phyloP scores from a whole-genome alignment of 164 flowering plant species.

The Aristolochia californica region DNA sequence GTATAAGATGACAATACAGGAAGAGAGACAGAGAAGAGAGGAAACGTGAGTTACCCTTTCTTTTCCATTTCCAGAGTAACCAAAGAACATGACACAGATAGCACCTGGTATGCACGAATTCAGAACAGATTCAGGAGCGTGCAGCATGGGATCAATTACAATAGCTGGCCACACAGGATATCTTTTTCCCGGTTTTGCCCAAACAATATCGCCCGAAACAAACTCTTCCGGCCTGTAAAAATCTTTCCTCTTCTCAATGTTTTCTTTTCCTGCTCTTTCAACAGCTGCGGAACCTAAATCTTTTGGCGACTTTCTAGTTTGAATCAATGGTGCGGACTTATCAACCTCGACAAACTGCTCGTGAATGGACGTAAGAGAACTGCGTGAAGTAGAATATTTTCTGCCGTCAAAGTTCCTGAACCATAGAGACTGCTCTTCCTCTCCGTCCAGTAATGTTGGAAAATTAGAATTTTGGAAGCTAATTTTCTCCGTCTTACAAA shows the following conservation, averaged over 20 bases:
- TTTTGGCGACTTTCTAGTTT: constrained; percentile 9
- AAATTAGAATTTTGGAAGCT: constrained; percentile 12
- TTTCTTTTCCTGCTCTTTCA: constrained; percentile 17
- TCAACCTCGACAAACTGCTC: constrained; percentile 27
- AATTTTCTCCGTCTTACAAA: constrained; percentile 15
- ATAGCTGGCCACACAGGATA: constrained; percentile 92
- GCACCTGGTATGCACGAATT: constrained; percentile 66
- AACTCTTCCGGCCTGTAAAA: constrained; percentile 51
- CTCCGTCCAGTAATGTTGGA: constrained; percentile 26
- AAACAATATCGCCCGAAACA: constrained; percentile 67
- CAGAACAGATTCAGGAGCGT: constrained; percentile 73
- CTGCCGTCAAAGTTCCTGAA: constrained; percentile 12
- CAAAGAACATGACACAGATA: constrained; percentile 91
- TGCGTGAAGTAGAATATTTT: constrained; percentile 34
- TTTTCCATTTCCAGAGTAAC: constrained; percentile 60
- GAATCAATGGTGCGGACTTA: constrained; percentile 11
- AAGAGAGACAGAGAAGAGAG: neutral
- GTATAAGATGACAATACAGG: no score
- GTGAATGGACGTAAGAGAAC: constrained; percentile 29
- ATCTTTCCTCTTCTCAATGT: constrained; percentile 28
- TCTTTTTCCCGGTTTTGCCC: constrained; percentile 82
- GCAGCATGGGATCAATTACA: constrained; percentile 77
- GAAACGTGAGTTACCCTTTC: constrained; percentile 43
- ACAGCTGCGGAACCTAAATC: constrained; percentile 1
- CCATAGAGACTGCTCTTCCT: constrained; percentile 6